Evolutionary conservation across 352 stramenopile genomes (phyloP).

Genomic region (Blastocystis sp.): DNA sequence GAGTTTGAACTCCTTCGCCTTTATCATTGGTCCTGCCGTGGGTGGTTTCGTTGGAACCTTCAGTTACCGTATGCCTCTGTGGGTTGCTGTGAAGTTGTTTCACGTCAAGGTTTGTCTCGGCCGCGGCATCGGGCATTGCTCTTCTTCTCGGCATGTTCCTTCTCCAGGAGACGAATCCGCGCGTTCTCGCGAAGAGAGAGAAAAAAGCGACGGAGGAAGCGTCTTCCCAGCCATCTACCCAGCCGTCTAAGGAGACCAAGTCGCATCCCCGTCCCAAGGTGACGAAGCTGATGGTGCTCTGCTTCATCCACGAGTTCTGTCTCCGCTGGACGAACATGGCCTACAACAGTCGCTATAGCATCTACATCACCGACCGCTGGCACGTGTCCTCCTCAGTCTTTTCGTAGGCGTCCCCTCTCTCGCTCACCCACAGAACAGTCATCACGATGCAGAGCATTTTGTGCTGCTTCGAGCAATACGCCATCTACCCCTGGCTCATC

Average conservation of each 20-base stretch:
- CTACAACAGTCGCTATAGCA: not conserved
- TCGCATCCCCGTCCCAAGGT: not conserved
- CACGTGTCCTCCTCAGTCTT: not conserved
- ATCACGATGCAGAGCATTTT: not conserved
- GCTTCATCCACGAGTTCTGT: constrained; percentile 21
- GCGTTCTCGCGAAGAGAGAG: not conserved
- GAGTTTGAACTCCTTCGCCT: not conserved
- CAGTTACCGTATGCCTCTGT: constrained; percentile 8
- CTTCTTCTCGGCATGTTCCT: not conserved
- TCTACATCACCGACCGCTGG: not conserved
- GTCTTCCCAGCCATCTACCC: not conserved
- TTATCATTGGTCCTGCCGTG: constrained; percentile 14
- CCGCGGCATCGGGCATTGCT: not conserved
- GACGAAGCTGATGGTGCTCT: not conserved
- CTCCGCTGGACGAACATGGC: not conserved
- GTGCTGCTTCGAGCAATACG: not conserved
- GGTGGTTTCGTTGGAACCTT: constrained; percentile 6
- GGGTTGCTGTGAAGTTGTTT: too few species aligned
- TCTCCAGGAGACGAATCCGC: constrained; percentile 2
- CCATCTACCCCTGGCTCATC: not conserved
- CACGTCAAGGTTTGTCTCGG: too few species aligned
- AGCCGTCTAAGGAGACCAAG: not conserved
- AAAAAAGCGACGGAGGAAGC: not conserved
- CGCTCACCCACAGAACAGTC: not conserved
- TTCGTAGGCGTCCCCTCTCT: not conserved